These are phyloP conservation scores for Vaccinium corymbosum DNA, from an alignment of 148 eudicot species.

Conservation along the genomic window DNA sequence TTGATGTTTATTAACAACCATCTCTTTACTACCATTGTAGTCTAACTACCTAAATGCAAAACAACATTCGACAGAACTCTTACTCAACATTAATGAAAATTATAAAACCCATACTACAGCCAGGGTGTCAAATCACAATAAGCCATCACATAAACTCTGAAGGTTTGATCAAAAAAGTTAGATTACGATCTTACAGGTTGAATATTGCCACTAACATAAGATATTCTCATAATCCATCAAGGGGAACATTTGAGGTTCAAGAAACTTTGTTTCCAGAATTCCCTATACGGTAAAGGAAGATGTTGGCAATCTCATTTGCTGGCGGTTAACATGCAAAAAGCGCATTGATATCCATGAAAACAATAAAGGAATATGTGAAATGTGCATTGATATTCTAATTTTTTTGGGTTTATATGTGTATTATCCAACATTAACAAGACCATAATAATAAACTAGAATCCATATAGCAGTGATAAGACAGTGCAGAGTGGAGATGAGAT, in stretches of 20 bases:
- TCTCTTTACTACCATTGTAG: neutral
- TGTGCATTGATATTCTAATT: neutral
- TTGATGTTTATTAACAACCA: neutral
- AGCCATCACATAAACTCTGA: neutral
- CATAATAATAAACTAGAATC: neutral
- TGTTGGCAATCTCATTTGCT: neutral
- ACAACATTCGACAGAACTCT: no score
- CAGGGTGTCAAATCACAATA: neutral
- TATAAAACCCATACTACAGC: neutral
- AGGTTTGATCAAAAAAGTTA: neutral
- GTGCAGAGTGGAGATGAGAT: constrained; percentile 2
- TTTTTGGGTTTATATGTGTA: neutral
- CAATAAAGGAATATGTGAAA: neutral
- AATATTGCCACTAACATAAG: neutral
- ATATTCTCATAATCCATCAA: neutral
- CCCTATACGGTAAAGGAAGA: neutral
- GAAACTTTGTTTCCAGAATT: neutral
- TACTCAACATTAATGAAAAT: neutral
- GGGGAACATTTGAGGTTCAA: neutral
- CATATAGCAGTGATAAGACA: neutral
- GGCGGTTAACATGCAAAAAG: neutral
- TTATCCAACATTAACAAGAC: neutral
- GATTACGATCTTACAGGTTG: neutral
- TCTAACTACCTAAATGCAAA: neutral
- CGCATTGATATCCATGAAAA: neutral